Percentiles rank a stretch among this genome's conserved stretches.
These are phyloP conservation scores for Penicillium flavigenum DNA, from an alignment of 495 filamentous ascomycete species.

Conservation along the genomic window DNA sequence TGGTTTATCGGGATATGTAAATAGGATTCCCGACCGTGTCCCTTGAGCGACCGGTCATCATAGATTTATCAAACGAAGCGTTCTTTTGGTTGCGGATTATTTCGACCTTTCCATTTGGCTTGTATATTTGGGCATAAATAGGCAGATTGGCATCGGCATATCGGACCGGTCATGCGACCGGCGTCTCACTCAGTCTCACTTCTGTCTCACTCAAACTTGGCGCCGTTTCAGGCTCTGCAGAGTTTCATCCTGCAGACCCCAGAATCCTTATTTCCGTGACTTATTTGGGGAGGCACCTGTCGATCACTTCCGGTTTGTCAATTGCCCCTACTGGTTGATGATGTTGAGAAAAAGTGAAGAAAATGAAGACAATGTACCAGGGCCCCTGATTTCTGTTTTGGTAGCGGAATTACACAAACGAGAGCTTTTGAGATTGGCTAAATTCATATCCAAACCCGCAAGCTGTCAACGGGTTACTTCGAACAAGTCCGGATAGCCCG, in stretches of 20 bases:
- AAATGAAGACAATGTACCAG: background rate
- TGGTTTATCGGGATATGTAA: background rate
- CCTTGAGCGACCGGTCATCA: background rate
- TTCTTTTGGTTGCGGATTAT: background rate
- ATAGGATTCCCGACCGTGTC: background rate
- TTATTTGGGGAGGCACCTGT: background rate
- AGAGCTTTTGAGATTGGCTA: no score
- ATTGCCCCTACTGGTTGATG: background rate
- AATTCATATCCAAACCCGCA: background rate
- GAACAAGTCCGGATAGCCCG: background rate
- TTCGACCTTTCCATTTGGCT: background rate
- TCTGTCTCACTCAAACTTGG: background rate
- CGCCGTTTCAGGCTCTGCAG: conserved; percentile 8
- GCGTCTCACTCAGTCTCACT: background rate
- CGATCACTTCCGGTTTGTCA: background rate
- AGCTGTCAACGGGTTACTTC: background rate
- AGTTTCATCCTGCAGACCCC: conserved; percentile 4
- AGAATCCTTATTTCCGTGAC: background rate
- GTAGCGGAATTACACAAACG: background rate
- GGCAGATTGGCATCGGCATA: background rate
- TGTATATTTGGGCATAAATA: background rate
- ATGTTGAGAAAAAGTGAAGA: background rate
- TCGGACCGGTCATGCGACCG: conserved; percentile 3
- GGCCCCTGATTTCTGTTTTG: background rate
- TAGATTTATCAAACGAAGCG: no score